Conservation (phyloP, 2,329 filamentous ascomycete species). For the Myriosclerotinia curreyana region DNA sequence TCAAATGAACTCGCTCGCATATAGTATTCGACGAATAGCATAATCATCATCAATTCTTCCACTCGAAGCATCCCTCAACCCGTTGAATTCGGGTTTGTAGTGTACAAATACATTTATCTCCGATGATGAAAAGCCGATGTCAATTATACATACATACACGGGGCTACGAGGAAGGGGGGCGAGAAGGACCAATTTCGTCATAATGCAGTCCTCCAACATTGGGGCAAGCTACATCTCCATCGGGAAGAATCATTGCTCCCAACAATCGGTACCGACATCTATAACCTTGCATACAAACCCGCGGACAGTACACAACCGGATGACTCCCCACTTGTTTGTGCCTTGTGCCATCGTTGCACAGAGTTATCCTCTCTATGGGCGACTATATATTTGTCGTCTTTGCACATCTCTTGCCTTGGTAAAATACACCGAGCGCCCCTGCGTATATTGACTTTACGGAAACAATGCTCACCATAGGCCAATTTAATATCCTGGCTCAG, state of each 20-base stretch:
- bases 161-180: neutral
- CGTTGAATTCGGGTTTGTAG: neutral
- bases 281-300: slow-evolving; percentile 11
- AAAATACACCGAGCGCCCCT: neutral
- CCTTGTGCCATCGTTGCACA: neutral
- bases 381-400: neutral
- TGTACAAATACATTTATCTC: neutral
- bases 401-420: neutral
- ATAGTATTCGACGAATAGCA: neutral
- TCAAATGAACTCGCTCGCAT: neutral
- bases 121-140: neutral
- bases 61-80: neutral
- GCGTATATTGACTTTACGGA: no score
- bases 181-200: neutral
- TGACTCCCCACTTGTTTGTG: neutral
- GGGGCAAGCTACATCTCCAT: neutral
- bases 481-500: neutral
- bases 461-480: neutral
- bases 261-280: slow-evolving; percentile 8
- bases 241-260: neutral
- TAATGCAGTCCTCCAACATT: slow-evolving; percentile 4
- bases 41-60: neutral
- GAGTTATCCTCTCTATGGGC: neutral
- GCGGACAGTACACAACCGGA: neutral
- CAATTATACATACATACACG: neutral